Evolutionary conservation across 495 filamentous ascomycete species (phyloP).

Genomic region (Gamarada debralockiae): DNA sequence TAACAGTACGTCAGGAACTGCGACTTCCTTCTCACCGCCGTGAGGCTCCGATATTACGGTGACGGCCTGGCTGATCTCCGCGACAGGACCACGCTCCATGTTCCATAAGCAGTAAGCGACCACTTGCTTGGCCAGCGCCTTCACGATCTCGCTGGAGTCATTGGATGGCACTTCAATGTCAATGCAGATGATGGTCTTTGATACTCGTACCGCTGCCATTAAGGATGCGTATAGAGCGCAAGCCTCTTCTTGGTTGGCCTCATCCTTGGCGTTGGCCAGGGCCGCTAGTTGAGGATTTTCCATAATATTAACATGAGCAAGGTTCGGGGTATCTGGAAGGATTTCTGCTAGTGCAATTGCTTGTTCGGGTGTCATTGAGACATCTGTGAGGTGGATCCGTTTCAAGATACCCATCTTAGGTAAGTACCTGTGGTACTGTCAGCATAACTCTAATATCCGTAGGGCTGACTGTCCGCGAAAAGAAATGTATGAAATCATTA

Average conservation of each 20-base stretch:
- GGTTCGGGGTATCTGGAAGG: slow-evolving; percentile 73
- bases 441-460: slow-evolving; percentile 6
- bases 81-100: slow-evolving; percentile 61
- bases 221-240: slow-evolving; percentile 91
- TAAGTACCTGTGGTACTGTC: slow-evolving; percentile 52
- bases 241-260: slow-evolving; percentile 81
- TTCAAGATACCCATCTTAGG: slow-evolving; percentile 78
- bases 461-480: neutral
- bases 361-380: slow-evolving; percentile 80
- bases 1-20: slow-evolving; percentile 50
- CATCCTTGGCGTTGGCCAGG: slow-evolving; percentile 63
- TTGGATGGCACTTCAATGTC: slow-evolving; percentile 84
- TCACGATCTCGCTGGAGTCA: slow-evolving; percentile 82
- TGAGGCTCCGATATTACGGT: slow-evolving; percentile 26
- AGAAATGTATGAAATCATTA: no score
- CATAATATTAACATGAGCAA: slow-evolving; percentile 85
- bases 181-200: slow-evolving; percentile 76
- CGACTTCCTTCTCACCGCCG: slow-evolving; percentile 36
- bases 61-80: slow-evolving; percentile 32
- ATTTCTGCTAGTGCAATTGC: slow-evolving; percentile 87
- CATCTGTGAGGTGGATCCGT: slow-evolving; percentile 83
- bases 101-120: slow-evolving; percentile 92
- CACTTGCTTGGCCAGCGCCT: slow-evolving; percentile 87
- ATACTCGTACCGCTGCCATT: slow-evolving; percentile 83
- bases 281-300: slow-evolving; percentile 72